Percentiles rank a stretch among this genome's conserved stretches.
These are phyloP conservation scores for Ophiocordyceps camponoti-floridani DNA, from an alignment of 2,329 filamentous ascomycete species.

Conservation along the genomic window DNA sequence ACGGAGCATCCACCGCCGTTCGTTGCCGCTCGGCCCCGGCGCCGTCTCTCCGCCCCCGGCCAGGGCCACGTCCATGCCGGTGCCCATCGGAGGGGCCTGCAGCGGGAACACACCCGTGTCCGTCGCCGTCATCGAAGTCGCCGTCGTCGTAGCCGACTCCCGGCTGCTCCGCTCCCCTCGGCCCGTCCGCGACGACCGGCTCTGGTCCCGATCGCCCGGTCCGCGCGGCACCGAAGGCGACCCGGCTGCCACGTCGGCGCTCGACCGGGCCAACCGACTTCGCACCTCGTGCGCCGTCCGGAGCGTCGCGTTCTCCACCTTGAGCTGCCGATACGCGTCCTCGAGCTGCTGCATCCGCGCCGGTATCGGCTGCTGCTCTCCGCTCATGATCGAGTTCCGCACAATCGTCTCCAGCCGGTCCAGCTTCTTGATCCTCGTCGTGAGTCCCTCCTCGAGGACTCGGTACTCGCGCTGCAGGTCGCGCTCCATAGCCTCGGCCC, in stretches of 20 bases:
- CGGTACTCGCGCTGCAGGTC: conserved; percentile 88
- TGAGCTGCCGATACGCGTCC: conserved; percentile 43
- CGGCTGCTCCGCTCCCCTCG: conserved; percentile 11
- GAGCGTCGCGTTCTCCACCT: conserved; percentile 52
- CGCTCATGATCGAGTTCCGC: conserved; percentile 40
- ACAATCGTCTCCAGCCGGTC: conserved; percentile 73
- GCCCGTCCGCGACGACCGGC: conserved; percentile 15
- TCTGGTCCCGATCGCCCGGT: conserved; percentile 25
- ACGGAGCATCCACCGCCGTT: conserved; percentile 70
- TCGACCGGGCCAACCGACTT: conserved; percentile 25
- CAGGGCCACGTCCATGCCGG: conserved; percentile 11
- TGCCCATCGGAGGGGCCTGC: neutral
- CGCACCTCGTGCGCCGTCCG: conserved; percentile 43
- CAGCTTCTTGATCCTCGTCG: conserved; percentile 64
- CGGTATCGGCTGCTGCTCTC: conserved; percentile 21
- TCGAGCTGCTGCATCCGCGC: conserved; percentile 34
- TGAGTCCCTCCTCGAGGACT: conserved; percentile 62
- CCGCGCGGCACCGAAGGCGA: conserved; percentile 36
- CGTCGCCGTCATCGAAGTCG: conserved; percentile 2
- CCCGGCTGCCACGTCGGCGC: conserved; percentile 16
- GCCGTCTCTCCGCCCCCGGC: conserved; percentile 2
- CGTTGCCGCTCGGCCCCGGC: conserved; percentile 17
- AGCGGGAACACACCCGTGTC: neutral
- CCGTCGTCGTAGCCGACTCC: conserved; percentile 11
- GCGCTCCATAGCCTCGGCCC: conserved; percentile 72